Evolutionary conservation across 345 rosid genomes (phyloP).

Genomic region (Pistacia atlantica): DNA sequence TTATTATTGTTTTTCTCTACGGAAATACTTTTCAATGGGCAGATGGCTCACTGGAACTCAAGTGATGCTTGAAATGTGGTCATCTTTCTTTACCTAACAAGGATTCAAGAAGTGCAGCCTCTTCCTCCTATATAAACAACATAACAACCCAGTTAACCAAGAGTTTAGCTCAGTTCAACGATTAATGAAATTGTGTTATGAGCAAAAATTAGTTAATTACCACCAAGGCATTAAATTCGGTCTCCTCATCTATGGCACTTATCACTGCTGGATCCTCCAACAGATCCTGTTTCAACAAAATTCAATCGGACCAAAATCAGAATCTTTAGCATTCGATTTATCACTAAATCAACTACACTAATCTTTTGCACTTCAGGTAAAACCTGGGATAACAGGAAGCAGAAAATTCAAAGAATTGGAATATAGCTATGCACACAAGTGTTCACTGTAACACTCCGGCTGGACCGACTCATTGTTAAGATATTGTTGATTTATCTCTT

Average conservation of each 20-base stretch:
- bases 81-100: conserved; percentile 63
- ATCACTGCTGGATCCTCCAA: conserved; percentile 76
- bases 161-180: conserved; percentile 14
- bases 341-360: not conserved
- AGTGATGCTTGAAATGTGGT: not conserved
- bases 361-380: not conserved
- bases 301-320: not conserved
- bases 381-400: not conserved
- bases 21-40: not conserved
- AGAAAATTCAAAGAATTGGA: not conserved
- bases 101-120: conserved; percentile 83
- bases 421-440: not conserved
- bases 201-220: conserved; percentile 38
- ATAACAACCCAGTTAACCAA: not conserved
- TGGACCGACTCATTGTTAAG: too few species aligned
- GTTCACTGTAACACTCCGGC: too few species aligned
- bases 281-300: conserved; percentile 59
- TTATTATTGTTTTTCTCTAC: not conserved
- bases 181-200: conserved; percentile 4
- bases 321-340: not conserved
- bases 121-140: conserved; percentile 69
- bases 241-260: conserved; percentile 87
- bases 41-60: not conserved
- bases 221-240: conserved; percentile 92
- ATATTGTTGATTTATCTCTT: too few species aligned